Evolutionary conservation across 352 stramenopile species (phyloP).

Genomic region (Globisporangium cederbergense): DNA sequence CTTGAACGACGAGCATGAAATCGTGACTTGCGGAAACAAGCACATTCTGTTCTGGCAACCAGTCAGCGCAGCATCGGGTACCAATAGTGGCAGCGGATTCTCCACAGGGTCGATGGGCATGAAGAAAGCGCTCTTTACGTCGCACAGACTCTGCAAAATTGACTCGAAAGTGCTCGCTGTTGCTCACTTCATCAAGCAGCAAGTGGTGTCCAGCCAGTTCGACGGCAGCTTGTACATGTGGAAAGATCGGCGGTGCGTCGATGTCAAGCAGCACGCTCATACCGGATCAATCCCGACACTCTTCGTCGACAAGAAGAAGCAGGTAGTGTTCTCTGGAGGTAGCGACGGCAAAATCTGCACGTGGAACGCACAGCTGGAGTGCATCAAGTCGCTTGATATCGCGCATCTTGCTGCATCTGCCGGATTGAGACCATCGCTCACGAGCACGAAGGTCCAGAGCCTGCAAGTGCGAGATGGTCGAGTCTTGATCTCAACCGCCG

Average conservation of each 20-base stretch:
- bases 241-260: constrained; percentile 62
- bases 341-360: constrained; percentile 52
- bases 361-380: constrained; percentile 62
- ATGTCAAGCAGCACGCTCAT: constrained; percentile 45
- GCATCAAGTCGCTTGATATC: constrained; percentile 36
- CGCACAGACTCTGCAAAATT: constrained; percentile 37
- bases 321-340: constrained; percentile 57
- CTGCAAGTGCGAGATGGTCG: constrained; percentile 56
- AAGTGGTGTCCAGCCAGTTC: constrained; percentile 57
- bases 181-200: constrained; percentile 36
- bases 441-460: constrained; percentile 45
- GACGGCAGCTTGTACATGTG: constrained; percentile 75
- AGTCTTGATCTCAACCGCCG: constrained; percentile 80
- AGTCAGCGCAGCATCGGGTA: background rate
- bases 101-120: constrained; percentile 28
- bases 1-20: constrained; percentile 50
- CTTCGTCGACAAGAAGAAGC: constrained; percentile 40
- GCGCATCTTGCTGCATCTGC: constrained; percentile 24
- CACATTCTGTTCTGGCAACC: constrained; percentile 70
- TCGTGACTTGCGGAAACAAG: constrained; percentile 58
- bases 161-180: constrained; percentile 38
- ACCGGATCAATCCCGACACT: constrained; percentile 42
- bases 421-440: constrained; percentile 17
- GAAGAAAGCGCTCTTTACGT: constrained; percentile 61
- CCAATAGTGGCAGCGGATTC: constrained; percentile 11